Evolutionary conservation across 176 grass and related monocot species (phyloP).

Genomic region (Aechmea fasciata): DNA sequence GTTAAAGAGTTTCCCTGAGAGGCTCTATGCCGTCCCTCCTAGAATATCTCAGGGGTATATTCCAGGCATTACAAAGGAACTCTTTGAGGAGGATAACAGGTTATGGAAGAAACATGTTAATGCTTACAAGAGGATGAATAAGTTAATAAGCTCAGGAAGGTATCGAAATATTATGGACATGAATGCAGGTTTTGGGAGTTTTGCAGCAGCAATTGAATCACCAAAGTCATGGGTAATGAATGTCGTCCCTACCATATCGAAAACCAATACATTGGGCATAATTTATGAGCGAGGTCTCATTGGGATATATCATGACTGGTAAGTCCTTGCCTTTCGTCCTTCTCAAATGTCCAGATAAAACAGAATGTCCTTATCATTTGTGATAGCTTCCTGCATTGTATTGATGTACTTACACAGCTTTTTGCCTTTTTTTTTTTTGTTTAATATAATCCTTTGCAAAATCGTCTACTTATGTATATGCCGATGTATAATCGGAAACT

Average conservation of each 20-base stretch:
- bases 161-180: slow-evolving; percentile 95
- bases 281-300: slow-evolving; percentile 88
- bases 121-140: slow-evolving; percentile 77
- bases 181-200: slow-evolving; percentile 89
- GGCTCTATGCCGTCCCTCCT: slow-evolving; percentile 48
- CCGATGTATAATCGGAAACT: too few relatives aligned
- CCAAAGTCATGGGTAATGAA: slow-evolving; percentile 70
- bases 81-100: slow-evolving; percentile 50
- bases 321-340: slow-evolving; percentile 7
- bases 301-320: slow-evolving; percentile 96
- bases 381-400: too few relatives aligned
- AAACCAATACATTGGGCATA: slow-evolving; percentile 45
- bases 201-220: slow-evolving; percentile 56
- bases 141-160: slow-evolving; percentile 46
- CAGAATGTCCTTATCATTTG: too few relatives aligned
- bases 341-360: too few relatives aligned
- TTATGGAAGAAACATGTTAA: slow-evolving; percentile 67
- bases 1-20: slow-evolving; percentile 55
- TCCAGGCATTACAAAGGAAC: slow-evolving; percentile 44
- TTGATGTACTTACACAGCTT: too few relatives aligned
- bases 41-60: slow-evolving; percentile 41
- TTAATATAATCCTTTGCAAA: background rate
- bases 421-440: background rate
- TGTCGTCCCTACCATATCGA: slow-evolving; percentile 56
- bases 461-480: background rate